Percentiles rank a stretch among this genome's conserved stretches.
Evolutionary conservation across 2,329 filamentous ascomycete genomes (phyloP).

Genomic region (Dothiorella sarmentorum): DNA sequence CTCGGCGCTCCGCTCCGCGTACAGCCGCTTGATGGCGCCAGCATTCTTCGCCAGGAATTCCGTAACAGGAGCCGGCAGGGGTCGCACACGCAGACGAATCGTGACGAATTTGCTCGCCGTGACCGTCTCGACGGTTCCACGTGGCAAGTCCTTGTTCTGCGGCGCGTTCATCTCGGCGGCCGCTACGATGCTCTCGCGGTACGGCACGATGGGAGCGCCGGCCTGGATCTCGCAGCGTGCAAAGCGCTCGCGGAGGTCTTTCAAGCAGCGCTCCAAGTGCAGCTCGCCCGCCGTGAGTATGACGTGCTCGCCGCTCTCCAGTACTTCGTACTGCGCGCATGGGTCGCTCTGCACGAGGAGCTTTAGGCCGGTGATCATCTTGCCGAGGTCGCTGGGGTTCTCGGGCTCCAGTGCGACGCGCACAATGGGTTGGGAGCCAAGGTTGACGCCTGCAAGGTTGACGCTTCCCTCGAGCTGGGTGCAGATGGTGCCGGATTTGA

Average conservation of each 20-base stretch:
- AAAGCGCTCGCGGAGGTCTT: conserved; percentile 88
- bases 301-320: conserved; percentile 91
- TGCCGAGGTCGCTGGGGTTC: conserved; percentile 85
- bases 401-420: conserved; percentile 91
- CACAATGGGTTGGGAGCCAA: conserved; percentile 85
- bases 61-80: conserved; percentile 73
- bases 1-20: conserved; percentile 63
- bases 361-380: conserved; percentile 86
- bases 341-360: conserved; percentile 92
- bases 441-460: conserved; percentile 82
- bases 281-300: conserved; percentile 90
- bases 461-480: conserved; percentile 81
- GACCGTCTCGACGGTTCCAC: conserved; percentile 71
- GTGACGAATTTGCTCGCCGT: conserved; percentile 85
- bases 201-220: conserved; percentile 91
- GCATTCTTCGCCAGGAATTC: conserved; percentile 81
- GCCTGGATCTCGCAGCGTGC: conserved; percentile 93
- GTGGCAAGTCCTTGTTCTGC: conserved; percentile 77
- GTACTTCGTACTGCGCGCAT: conserved; percentile 91
- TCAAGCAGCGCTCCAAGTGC: conserved; percentile 89
- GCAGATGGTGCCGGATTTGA: conserved; percentile 93
- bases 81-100: conserved; percentile 71
- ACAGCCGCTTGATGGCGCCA: conserved; percentile 73
- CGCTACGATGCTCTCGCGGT: conserved; percentile 84
- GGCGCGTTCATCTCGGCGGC: conserved; percentile 90